Conservation (phyloP, 306 rosid species). For the Vigna angularis region DNA sequence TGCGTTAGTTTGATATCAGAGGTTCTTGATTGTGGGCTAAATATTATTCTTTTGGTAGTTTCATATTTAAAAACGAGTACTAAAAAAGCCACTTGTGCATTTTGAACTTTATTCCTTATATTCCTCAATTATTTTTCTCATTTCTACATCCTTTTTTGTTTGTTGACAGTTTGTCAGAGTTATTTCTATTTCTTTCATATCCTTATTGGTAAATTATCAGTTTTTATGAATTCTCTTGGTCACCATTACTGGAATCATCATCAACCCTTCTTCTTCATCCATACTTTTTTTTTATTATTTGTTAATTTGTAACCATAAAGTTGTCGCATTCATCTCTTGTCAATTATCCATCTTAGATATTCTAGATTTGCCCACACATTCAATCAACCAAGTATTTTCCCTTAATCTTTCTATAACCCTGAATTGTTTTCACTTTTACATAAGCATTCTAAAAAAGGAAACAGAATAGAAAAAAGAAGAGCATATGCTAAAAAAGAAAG, state of each 20-base stretch:
- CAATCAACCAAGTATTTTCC: neutral
- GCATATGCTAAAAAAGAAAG: too few species aligned
- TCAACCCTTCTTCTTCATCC: neutral
- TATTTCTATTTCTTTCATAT: neutral
- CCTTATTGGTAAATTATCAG: neutral
- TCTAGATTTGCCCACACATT: neutral
- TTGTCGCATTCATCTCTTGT: neutral
- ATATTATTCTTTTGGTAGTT: neutral
- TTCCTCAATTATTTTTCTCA: neutral
- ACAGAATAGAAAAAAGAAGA: neutral
- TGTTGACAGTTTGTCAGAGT: neutral
- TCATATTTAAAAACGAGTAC: neutral
- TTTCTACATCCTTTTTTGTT: neutral
- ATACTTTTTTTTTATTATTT: neutral
- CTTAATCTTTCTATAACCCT: neutral
- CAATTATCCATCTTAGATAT: neutral
- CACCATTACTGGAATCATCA: neutral
- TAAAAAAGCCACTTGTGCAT: neutral
- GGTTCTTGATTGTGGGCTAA: neutral
- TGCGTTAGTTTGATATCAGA: neutral
- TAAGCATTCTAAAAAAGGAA: neutral
- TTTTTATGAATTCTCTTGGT: neutral
- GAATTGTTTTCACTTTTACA: neutral
- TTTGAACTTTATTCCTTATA: neutral
- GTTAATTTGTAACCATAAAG: too few species aligned